Percentiles rank a stretch among this genome's conserved stretches.
These are phyloP conservation scores for Noccaea bulbosa DNA, from an alignment of 345 rosid species.

Conservation along the genomic window DNA sequence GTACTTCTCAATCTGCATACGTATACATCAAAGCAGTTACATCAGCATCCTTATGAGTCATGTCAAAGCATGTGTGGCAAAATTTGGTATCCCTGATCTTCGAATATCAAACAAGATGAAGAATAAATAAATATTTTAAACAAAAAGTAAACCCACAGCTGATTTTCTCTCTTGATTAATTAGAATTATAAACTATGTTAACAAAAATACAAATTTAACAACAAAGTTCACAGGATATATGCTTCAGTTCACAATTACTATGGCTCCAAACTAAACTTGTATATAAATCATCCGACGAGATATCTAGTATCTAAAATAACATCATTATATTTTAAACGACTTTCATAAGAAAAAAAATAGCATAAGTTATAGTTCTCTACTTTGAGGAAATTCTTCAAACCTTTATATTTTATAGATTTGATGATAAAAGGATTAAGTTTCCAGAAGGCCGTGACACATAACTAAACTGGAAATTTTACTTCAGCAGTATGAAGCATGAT, in stretches of 20 bases:
- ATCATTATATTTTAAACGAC: no score
- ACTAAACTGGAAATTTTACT: slow-evolving; percentile 18
- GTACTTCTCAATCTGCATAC: slow-evolving; percentile 34
- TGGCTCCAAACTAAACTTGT: not conserved
- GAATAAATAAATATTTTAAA: not conserved
- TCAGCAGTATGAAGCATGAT: slow-evolving; percentile 25
- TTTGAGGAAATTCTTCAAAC: not conserved
- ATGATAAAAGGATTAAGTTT: not conserved
- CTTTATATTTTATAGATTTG: not conserved
- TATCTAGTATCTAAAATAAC: no score
- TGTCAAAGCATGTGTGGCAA: slow-evolving; percentile 29
- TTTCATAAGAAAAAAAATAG: not conserved
- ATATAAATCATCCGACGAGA: not conserved
- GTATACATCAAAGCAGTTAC: slow-evolving; percentile 27
- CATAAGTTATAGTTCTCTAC: not conserved
- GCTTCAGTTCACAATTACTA: not conserved
- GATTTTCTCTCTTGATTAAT: slow-evolving; percentile 12
- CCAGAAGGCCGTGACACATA: not conserved
- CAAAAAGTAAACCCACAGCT: slow-evolving; percentile 5
- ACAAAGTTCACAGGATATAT: not conserved
- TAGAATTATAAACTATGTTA: not conserved
- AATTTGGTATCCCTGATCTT: slow-evolving; percentile 14
- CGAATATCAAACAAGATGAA: slow-evolving; percentile 1
- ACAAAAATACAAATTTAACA: not conserved
- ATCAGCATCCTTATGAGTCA: slow-evolving; percentile 33